Conservation (phyloP, 805 yeast species). For the Suhomyces xylopsoci region DNA sequence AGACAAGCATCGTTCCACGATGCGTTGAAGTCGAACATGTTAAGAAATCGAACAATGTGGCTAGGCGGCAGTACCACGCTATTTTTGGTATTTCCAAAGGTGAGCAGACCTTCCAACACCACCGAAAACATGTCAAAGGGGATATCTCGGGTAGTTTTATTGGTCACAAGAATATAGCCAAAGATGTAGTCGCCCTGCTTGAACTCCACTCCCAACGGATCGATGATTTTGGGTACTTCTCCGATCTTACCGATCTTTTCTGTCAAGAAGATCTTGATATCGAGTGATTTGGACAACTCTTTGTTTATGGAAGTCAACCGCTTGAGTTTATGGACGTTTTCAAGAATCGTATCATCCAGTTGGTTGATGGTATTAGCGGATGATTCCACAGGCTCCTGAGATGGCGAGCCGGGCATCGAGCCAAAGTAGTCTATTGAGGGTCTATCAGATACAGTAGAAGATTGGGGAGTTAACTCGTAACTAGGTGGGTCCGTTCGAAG, state of each 20-base stretch:
- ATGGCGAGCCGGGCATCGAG: constrained; percentile 15
- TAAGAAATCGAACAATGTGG: constrained; percentile 26
- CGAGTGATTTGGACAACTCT: constrained; percentile 23
- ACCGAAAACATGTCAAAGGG: constrained; percentile 42
- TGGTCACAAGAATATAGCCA: constrained; percentile 33
- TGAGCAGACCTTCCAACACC: constrained; percentile 34
- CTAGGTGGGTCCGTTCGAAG: constrained; percentile 30
- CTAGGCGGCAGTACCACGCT: constrained; percentile 16
- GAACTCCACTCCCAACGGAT: constrained; percentile 29
- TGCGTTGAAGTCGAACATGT: constrained; percentile 43
- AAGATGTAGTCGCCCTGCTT: constrained; percentile 37
- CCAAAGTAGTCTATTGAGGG: constrained; percentile 17
- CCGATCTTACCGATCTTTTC: constrained; percentile 33
- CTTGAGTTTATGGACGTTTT: constrained; percentile 33
- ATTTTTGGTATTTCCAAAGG: constrained; percentile 21
- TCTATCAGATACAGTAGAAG: constrained; percentile 8
- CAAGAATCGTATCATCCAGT: constrained; percentile 32
- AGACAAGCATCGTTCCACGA: constrained; percentile 37
- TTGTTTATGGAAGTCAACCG: constrained; percentile 28
- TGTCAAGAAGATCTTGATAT: constrained; percentile 30
- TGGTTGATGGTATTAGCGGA: neutral
- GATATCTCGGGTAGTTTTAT: constrained; percentile 23
- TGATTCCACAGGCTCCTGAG: constrained; percentile 4
- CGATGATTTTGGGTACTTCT: constrained; percentile 27
- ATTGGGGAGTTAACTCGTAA: constrained; percentile 29